These are phyloP conservation scores for Curvularia sp. DNA, from an alignment of 2,329 filamentous ascomycete genomes.

Conservation along the genomic window DNA sequence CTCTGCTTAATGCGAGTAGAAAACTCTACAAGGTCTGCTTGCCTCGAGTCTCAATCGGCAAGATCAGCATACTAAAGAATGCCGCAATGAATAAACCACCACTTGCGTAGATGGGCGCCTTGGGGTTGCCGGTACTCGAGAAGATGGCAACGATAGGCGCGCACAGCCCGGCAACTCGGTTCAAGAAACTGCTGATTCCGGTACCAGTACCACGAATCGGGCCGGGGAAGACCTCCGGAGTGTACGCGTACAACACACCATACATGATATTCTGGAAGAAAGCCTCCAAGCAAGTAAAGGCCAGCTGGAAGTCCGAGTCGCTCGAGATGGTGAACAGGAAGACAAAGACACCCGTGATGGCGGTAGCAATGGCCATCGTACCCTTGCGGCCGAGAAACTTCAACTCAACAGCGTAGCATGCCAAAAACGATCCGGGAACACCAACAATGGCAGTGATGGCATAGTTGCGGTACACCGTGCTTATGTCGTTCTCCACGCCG, in stretches of 20 bases:
- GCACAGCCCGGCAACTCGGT: slow-evolving; percentile 70
- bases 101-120: slow-evolving; percentile 54
- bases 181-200: slow-evolving; percentile 75
- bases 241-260: slow-evolving; percentile 78
- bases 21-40: slow-evolving; percentile 50
- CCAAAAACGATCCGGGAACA: slow-evolving; percentile 78
- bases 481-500: slow-evolving; percentile 31
- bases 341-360: slow-evolving; percentile 72
- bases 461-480: slow-evolving; percentile 75
- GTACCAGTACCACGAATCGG: slow-evolving; percentile 75
- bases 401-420: slow-evolving; percentile 74
- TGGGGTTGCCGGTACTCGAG: slow-evolving; percentile 49
- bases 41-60: slow-evolving; percentile 56
- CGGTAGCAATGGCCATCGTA: slow-evolving; percentile 72
- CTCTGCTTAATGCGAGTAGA: neutral
- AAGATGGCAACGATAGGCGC: slow-evolving; percentile 70
- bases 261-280: slow-evolving; percentile 69
- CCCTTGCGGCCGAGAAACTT: slow-evolving; percentile 76
- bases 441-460: slow-evolving; percentile 79
- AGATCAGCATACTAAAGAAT: slow-evolving; percentile 51
- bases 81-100: slow-evolving; percentile 55
- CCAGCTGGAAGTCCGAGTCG: slow-evolving; percentile 65
- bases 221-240: slow-evolving; percentile 77
- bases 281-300: slow-evolving; percentile 71
- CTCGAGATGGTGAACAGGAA: slow-evolving; percentile 70